Conservation (phyloP, 2,329 filamentous ascomycete species). For the Rhynchosporium graminicola region DNA sequence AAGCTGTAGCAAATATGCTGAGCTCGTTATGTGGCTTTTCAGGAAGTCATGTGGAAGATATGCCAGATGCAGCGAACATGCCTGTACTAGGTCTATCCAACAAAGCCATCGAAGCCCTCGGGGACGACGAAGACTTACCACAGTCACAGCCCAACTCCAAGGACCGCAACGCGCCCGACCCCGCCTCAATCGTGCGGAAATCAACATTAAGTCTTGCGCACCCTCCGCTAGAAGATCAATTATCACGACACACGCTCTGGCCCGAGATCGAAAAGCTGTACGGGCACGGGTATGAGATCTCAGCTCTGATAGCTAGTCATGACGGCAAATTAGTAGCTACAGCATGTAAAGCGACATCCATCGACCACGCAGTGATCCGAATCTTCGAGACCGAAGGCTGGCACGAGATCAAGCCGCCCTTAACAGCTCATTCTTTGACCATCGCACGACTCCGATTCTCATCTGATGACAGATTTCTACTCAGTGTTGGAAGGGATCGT, state of each 20-base stretch:
- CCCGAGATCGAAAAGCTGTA: slow-evolving; percentile 96
- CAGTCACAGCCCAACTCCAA: slow-evolving; percentile 45
- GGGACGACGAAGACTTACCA: slow-evolving; percentile 51
- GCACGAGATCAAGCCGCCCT: slow-evolving; percentile 81
- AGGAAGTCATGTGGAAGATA: slow-evolving; percentile 44
- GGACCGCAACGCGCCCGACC: slow-evolving; percentile 56
- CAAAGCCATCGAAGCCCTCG: slow-evolving; percentile 73
- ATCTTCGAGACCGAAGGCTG: slow-evolving; percentile 85
- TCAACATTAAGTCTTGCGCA: slow-evolving; percentile 66
- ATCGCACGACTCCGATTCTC: slow-evolving; percentile 83
- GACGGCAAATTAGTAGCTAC: slow-evolving; percentile 80
- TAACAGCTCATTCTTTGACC: slow-evolving; percentile 85
- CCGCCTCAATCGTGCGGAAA: slow-evolving; percentile 56
- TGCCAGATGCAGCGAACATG: slow-evolving; percentile 91
- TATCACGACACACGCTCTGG: slow-evolving; percentile 90
- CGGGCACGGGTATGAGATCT: slow-evolving; percentile 96
- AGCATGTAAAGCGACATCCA: slow-evolving; percentile 86
- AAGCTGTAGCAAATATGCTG: slow-evolving; percentile 76
- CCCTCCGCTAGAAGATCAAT: slow-evolving; percentile 85
- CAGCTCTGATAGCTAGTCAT: slow-evolving; percentile 76
- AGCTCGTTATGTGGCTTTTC: slow-evolving; percentile 64
- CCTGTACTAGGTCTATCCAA: slow-evolving; percentile 94
- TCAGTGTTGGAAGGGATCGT: slow-evolving; percentile 88
- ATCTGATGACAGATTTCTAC: slow-evolving; percentile 67
- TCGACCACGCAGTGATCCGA: slow-evolving; percentile 92